phyloP scores from a whole-genome alignment of 140 eudicot species.

The Anethum foeniculum region DNA sequence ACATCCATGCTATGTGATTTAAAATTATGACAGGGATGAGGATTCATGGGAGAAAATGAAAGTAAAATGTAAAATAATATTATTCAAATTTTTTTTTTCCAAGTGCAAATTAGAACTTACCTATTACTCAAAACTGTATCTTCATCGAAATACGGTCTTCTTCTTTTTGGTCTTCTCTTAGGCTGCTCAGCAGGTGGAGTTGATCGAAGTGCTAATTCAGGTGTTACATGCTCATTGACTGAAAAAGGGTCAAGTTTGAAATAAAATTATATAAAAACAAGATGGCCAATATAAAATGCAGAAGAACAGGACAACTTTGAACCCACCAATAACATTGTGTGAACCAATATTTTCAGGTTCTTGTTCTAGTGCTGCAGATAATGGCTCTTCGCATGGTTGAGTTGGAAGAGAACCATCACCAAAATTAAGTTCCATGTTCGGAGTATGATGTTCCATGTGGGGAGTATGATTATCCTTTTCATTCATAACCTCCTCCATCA shows the following conservation, averaged over 20 bases:
- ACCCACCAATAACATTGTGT: constrained; percentile 45
- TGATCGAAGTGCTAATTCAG: constrained; percentile 30
- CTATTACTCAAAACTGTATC: constrained; percentile 49
- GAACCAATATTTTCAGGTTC: constrained; percentile 20
- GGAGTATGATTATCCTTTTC: constrained; percentile 22
- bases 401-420: constrained; percentile 22
- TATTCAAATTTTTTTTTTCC: not conserved
- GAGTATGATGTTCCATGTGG: constrained; percentile 3
- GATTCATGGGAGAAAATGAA: not conserved
- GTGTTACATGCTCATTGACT: constrained; percentile 29
- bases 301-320: not conserved
- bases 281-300: not conserved
- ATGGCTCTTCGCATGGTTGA: constrained; percentile 23
- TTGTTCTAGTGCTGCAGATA: constrained; percentile 24
- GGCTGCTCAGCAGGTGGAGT: constrained; percentile 51
- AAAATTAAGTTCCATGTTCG: constrained; percentile 18
- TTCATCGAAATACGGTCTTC: constrained; percentile 43
- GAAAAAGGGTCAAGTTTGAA: not conserved
- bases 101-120: constrained; percentile 25
- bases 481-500: constrained; percentile 22
- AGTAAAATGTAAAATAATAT: not conserved
- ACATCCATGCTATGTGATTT: constrained; percentile 11
- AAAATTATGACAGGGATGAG: not conserved
- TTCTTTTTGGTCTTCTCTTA: constrained; percentile 43
- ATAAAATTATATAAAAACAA: not conserved